These are phyloP conservation scores for Rhynchosporium secalis DNA, from an alignment of 2,329 filamentous ascomycete species.

Conservation along the genomic window DNA sequence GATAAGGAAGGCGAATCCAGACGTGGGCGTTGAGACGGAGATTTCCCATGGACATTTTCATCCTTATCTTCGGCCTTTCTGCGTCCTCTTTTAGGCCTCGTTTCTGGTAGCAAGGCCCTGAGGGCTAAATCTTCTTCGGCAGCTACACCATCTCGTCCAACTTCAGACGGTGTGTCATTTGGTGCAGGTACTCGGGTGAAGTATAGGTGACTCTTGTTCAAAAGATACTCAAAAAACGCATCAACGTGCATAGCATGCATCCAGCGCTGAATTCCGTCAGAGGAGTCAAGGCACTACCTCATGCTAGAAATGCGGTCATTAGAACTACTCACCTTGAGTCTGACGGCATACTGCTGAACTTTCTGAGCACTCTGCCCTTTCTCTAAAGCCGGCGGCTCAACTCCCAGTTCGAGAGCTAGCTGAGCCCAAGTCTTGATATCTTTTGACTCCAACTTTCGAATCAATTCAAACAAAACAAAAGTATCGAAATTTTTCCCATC, in stretches of 20 bases:
- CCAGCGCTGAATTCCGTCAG: conserved; percentile 66
- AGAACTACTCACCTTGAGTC: conserved; percentile 68
- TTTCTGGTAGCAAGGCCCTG: conserved; percentile 78
- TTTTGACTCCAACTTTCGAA: conserved; percentile 74
- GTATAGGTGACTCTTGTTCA: conserved; percentile 76
- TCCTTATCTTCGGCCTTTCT: conserved; percentile 60
- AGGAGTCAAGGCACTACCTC: background rate
- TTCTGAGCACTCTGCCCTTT: conserved; percentile 91
- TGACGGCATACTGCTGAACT: conserved; percentile 90
- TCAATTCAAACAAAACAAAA: conserved; percentile 74
- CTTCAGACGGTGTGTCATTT: conserved; percentile 61
- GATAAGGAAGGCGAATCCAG: conserved; percentile 53
- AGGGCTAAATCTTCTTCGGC: conserved; percentile 88
- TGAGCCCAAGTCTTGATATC: conserved; percentile 94
- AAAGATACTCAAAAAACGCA: conserved; percentile 88
- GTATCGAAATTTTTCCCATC: conserved; percentile 85
- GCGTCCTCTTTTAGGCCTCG: conserved; percentile 60
- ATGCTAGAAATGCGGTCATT: background rate
- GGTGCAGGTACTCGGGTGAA: conserved; percentile 72
- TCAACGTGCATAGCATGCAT: conserved; percentile 96
- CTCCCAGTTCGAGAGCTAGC: conserved; percentile 81
- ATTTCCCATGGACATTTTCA: conserved; percentile 54
- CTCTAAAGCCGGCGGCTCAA: conserved; percentile 76
- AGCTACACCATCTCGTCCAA: conserved; percentile 76
- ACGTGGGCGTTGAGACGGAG: conserved; percentile 60